Evolutionary conservation across 192 early-diverging fungal genomes (phyloP).

Genomic region (Phycomyces blakesleeanus): DNA sequence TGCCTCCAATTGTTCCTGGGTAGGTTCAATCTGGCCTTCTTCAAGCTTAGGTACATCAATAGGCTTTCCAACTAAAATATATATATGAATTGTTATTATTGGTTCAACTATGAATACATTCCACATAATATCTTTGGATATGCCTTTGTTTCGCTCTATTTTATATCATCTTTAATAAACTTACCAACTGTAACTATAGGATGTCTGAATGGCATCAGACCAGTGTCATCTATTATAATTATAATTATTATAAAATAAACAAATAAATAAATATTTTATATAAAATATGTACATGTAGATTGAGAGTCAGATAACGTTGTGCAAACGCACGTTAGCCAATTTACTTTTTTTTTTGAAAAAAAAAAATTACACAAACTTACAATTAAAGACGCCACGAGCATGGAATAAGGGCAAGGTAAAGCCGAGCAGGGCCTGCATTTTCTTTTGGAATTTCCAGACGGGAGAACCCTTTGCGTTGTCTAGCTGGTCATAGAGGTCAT

Average conservation of each 20-base stretch:
- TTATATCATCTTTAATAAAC: background rate
- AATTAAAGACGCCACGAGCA: conserved; percentile 86
- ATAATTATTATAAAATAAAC: conserved; percentile 8
- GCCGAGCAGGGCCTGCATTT: conserved; percentile 64
- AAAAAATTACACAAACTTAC: conserved; percentile 48
- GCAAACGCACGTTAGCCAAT: background rate
- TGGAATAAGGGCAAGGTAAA: conserved; percentile 77
- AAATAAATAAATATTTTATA: too few species aligned
- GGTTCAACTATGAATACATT: too few species aligned
- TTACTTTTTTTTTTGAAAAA: too few species aligned
- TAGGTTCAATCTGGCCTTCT: conserved; percentile 48
- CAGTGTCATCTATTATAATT: conserved; percentile 44
- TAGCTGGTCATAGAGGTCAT: conserved; percentile 82
- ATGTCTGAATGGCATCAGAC: conserved; percentile 48
- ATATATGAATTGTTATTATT: too few species aligned
- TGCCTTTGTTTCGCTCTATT: background rate
- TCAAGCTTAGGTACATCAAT: conserved; percentile 54
- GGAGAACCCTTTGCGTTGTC: conserved; percentile 63
- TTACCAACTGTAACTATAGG: conserved; percentile 43
- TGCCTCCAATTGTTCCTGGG: conserved; percentile 51
- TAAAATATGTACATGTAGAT: too few species aligned
- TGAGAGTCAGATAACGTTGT: background rate
- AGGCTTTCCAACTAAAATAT: conserved; percentile 58
- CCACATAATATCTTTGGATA: too few species aligned
- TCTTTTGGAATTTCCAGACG: conserved; percentile 65